Base-by-base conservation (phyloP, 2,329 filamentous ascomycete genomes). In the Gaeumannomyces sp. region DNA sequence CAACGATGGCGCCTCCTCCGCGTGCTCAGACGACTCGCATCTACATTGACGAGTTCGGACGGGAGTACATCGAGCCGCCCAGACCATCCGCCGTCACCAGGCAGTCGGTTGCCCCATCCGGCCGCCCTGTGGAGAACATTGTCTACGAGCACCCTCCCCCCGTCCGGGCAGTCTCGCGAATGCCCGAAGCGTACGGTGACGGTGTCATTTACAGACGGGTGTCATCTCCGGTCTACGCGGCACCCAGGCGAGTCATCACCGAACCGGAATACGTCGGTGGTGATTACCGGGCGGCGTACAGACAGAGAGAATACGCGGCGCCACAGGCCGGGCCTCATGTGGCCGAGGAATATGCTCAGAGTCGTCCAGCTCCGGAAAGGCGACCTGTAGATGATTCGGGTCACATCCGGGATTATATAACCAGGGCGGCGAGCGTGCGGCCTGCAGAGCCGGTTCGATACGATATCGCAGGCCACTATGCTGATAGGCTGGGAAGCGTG, bases 1-100 rank as follows among this genome's bases (percentile, higher is more conserved):
- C 82, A 38, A 78, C 80, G n/a, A 81, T 85, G 77, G 77, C 77
- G 2, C 80, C 80, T 60, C 80, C 80, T 70, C 31, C 65, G 8
- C 75, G 80, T 62, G 80, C 84, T 8, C 82, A 84, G 25, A 78
- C 84, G 60, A 80, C 88, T 64, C 86, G 89, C 67, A 89, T 97
- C 68, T 82, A 96, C 45, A 81, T 96, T 64, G 93, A 97, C 76
- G 87, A 91, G 67, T 91, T 88, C 75, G 93, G 93, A 57, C 91
- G 91, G 73, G 87, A 92, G 73, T 97, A 93, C 77, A 75, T 83
- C 66, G 85, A 88, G 70, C 84, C 85, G 31, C 70, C 77, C 13
- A 80, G 79, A 61, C 69, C 74, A 29, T 64, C 70, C 11, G 60
- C 70, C 27, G 68, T 79, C 25, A 72, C 80, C 27, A 77, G 83